Conservation (phyloP, 1,284 basidiomycete species). For the Jaminaea rosea region DNA sequence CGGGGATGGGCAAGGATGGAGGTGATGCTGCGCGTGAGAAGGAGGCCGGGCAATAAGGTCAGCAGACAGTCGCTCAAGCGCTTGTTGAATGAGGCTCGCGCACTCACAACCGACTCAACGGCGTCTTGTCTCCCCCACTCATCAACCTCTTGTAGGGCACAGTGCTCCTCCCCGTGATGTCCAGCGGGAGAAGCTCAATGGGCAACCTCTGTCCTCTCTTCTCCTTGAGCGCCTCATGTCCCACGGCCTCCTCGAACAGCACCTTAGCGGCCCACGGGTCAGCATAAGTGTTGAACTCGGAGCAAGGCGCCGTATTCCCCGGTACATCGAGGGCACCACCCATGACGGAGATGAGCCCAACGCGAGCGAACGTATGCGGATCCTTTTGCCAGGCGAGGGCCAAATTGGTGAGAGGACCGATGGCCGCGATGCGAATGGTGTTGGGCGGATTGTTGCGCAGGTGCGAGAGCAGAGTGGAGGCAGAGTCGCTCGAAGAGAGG, state of each 20-base stretch:
- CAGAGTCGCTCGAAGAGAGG: background rate
- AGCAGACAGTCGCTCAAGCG: background rate
- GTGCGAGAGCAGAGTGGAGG: constrained; percentile 57
- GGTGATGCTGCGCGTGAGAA: constrained; percentile 21
- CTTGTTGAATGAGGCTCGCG: background rate
- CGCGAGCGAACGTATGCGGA: constrained; percentile 54
- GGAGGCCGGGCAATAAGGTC: too few relatives aligned
- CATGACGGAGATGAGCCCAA: constrained; percentile 73
- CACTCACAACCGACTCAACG: constrained; percentile 7
- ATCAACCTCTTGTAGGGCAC: constrained; percentile 34
- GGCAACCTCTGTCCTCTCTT: constrained; percentile 15
- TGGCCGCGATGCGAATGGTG: constrained; percentile 69
- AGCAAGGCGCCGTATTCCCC: constrained; percentile 60
- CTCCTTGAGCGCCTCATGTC: constrained; percentile 11
- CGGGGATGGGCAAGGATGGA: constrained; percentile 35
- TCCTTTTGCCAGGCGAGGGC: constrained; percentile 61
- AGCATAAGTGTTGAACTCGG: constrained; percentile 81
- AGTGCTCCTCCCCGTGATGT: constrained; percentile 32
- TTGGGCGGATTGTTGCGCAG: constrained; percentile 57
- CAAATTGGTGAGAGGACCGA: constrained; percentile 83
- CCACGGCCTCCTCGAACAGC: constrained; percentile 24
- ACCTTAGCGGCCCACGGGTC: constrained; percentile 70
- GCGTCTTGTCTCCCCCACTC: constrained; percentile 15
- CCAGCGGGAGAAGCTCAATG: constrained; percentile 33
- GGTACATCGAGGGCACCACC: constrained; percentile 92